Evolutionary conservation across 192 early-diverging fungal species (phyloP).

Genomic region (Umbelopsis sp.): DNA sequence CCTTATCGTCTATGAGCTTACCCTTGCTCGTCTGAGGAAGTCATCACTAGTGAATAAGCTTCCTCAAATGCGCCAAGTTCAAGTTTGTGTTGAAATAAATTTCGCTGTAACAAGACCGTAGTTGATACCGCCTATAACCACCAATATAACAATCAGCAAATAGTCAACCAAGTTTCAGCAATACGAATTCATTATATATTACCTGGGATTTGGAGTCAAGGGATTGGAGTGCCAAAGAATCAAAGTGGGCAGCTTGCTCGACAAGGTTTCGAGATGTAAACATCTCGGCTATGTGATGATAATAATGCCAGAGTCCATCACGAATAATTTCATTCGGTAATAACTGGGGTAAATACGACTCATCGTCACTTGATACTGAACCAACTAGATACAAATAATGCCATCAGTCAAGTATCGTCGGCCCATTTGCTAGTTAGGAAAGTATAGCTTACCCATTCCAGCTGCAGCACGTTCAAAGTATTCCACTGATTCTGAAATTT

Average conservation of each 20-base stretch:
- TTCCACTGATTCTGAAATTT: background rate
- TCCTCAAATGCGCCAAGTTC: background rate
- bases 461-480: conserved; percentile 21
- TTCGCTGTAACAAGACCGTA: background rate
- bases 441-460: conserved; percentile 1
- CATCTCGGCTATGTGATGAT: conserved; percentile 13
- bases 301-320: conserved; percentile 19
- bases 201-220: background rate
- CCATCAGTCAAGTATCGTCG: background rate
- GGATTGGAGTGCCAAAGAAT: background rate
- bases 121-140: background rate
- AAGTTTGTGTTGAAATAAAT: background rate
- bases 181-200: background rate
- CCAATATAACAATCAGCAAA: background rate
- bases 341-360: background rate
- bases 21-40: background rate
- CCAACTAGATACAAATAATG: background rate
- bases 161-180: background rate
- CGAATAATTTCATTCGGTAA: background rate
- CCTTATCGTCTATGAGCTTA: background rate
- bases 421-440: background rate
- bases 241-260: conserved; percentile 21
- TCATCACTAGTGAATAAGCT: background rate
- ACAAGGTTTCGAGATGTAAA: background rate
- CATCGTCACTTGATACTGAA: conserved; percentile 1